Percentiles rank a stretch among this genome's conserved stretches.
Conservation (phyloP, 371 early-diverging fungal genomes). For the Apophysomyces ossiformis region DNA sequence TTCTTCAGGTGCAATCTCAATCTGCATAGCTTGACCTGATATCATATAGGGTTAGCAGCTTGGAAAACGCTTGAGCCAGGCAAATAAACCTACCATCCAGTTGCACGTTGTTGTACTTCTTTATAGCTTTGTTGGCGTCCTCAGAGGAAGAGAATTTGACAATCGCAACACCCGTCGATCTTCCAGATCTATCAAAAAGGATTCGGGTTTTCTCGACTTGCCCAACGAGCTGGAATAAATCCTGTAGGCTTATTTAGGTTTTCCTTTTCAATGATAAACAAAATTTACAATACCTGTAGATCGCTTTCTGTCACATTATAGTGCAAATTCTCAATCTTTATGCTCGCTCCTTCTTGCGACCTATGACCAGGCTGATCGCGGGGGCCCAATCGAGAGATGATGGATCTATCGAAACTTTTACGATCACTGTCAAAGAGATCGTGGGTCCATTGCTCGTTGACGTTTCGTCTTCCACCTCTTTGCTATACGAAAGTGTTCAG, state of each 20-base stretch:
- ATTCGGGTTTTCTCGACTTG: constrained; percentile 36
- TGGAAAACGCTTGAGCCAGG: not conserved
- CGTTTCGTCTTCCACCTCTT: constrained; percentile 26
- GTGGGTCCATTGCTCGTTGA: constrained; percentile 42
- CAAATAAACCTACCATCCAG: constrained; percentile 35
- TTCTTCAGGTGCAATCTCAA: constrained; percentile 21
- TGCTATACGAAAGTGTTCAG: not conserved
- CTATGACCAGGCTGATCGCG: constrained; percentile 16
- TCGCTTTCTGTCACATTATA: constrained; percentile 50
- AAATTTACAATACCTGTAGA: constrained; percentile 24
- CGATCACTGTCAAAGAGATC: constrained; percentile 42
- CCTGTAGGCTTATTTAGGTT: constrained; percentile 25
- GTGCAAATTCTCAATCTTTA: constrained; percentile 43
- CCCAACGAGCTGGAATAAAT: constrained; percentile 47
- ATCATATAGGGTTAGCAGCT: not conserved
- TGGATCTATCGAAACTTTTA: constrained; percentile 12
- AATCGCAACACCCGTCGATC: constrained; percentile 47
- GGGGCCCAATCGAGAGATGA: constrained; percentile 37
- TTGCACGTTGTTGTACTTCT: constrained; percentile 48
- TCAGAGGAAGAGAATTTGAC: constrained; percentile 27
- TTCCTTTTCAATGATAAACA: constrained; percentile 17
- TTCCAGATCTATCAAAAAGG: constrained; percentile 45
- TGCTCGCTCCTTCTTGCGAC: constrained; percentile 16
- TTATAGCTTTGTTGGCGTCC: constrained; percentile 43
- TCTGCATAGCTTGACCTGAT: constrained; percentile 41